Evolutionary conservation across 192 early-diverging fungal species (phyloP).

Genomic region (Umbelopsis vinacea): DNA sequence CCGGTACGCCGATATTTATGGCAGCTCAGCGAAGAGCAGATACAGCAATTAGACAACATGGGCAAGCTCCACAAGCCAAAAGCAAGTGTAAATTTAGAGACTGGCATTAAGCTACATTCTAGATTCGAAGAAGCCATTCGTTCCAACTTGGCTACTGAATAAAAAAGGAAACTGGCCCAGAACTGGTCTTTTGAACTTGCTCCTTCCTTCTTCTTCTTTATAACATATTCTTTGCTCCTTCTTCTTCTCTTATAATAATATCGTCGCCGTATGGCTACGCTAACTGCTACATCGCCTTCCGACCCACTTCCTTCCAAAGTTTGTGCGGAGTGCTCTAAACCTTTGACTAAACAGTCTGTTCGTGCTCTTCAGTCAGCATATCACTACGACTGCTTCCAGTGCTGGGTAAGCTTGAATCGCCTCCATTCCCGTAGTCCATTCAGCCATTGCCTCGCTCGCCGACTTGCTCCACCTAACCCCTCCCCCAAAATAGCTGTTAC

Average conservation of each 20-base stretch:
- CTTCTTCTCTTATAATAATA: conserved; percentile 15
- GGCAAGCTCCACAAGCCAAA: background rate
- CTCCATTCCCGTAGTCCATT: background rate
- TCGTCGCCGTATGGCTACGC: conserved; percentile 17
- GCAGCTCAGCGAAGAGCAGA: conserved; percentile 7
- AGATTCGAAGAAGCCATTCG: conserved; percentile 16
- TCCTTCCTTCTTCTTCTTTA: conserved; percentile 15
- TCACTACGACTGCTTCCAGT: conserved; percentile 28
- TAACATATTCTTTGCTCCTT: conserved; percentile 4
- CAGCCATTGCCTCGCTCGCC: background rate
- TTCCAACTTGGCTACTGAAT: background rate
- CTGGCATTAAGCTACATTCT: background rate
- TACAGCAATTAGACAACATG: background rate
- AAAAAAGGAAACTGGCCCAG: conserved; percentile 22
- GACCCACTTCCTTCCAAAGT: conserved; percentile 18
- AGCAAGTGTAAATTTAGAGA: background rate
- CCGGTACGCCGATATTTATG: background rate
- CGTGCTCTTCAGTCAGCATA: conserved; percentile 25
- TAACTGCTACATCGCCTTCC: conserved; percentile 6
- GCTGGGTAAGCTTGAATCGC: conserved; percentile 11
- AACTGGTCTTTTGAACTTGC: conserved; percentile 2
- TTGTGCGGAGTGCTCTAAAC: conserved; percentile 24
- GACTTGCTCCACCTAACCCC: background rate
- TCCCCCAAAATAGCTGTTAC: background rate
- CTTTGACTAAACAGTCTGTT: conserved; percentile 22